Percentiles rank a stretch among this genome's conserved stretches.
These are phyloP conservation scores for Neonectria coccinea DNA, from an alignment of 2,329 filamentous ascomycete species.

Conservation along the genomic window DNA sequence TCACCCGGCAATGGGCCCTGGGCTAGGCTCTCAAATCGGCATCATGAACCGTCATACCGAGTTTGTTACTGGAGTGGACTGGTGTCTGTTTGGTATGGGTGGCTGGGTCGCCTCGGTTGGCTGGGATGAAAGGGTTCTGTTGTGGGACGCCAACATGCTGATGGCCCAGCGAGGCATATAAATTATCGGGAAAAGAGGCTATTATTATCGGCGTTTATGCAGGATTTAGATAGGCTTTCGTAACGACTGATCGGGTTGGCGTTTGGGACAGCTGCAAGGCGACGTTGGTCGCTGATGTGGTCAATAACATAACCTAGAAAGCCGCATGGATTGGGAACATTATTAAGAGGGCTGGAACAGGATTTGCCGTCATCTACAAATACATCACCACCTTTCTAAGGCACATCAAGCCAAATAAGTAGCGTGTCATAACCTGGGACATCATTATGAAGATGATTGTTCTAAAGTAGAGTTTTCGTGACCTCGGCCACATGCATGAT, in stretches of 20 bases:
- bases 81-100: conserved; percentile 95
- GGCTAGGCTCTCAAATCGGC: conserved; percentile 78
- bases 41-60: conserved; percentile 94
- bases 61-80: conserved; percentile 95
- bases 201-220: conserved; percentile 36
- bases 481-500: conserved; percentile 37
- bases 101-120: conserved; percentile 96
- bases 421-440: neutral
- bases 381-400: neutral
- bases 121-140: conserved; percentile 91
- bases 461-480: conserved; percentile 46
- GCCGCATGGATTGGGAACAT: neutral
- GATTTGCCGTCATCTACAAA: neutral
- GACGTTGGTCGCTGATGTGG: conserved; percentile 2
- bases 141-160: conserved; percentile 85
- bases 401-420: neutral
- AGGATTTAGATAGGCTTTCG: conserved; percentile 21
- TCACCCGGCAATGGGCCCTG: conserved; percentile 51
- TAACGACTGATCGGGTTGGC: conserved; percentile 6
- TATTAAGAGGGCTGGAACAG: neutral
- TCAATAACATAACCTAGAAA: neutral
- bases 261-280: conserved; percentile 11
- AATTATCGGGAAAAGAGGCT: conserved; percentile 1
- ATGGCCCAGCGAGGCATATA: conserved; percentile 47
- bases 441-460: conserved; percentile 34